A percentile compares a stretch with the other conserved stretches of the same genome.
These are phyloP conservation scores for Mortierella sp. DNA, from an alignment of 371 early-diverging fungal species.

Conservation along the genomic window DNA sequence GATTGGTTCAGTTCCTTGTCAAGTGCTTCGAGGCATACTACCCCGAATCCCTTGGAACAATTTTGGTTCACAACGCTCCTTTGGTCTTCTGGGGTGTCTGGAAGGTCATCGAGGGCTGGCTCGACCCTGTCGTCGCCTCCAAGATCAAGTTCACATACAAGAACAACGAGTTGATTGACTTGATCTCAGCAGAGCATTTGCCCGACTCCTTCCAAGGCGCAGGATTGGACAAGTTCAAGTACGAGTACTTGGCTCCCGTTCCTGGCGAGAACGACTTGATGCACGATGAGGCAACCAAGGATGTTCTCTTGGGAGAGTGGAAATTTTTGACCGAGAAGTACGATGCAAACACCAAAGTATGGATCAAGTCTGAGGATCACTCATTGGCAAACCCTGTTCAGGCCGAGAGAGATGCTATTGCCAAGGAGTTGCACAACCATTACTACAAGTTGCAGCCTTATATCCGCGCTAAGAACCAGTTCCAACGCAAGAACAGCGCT, in stretches of 20 bases:
- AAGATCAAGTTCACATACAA: constrained; percentile 88
- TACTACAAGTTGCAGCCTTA: constrained; percentile 57
- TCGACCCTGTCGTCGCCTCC: constrained; percentile 92
- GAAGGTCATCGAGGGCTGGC: constrained; percentile 83
- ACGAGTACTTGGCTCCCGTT: constrained; percentile 48
- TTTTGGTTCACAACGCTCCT: constrained; percentile 87
- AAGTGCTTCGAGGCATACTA: constrained; percentile 88
- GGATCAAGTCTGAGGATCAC: constrained; percentile 24
- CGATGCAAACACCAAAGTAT: constrained; percentile 56
- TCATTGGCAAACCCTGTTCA: constrained; percentile 1
- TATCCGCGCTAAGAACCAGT: constrained; percentile 57
- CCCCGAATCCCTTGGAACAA: constrained; percentile 88
- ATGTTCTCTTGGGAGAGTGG: constrained; percentile 47
- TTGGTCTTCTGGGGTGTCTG: constrained; percentile 90
- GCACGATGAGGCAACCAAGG: constrained; percentile 33
- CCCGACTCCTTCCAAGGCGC: constrained; percentile 42
- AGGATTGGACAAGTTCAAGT: constrained; percentile 55
- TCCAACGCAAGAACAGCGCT: constrained; percentile 47
- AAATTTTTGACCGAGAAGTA: constrained; percentile 41
- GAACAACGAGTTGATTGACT: constrained; percentile 69
- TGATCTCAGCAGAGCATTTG: constrained; percentile 64
- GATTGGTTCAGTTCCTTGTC: constrained; percentile 85
- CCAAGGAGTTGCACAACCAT: constrained; percentile 37
- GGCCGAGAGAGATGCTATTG: constrained; percentile 36
- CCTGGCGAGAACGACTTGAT: constrained; percentile 47